Base-by-base conservation (phyloP, 768 basidiomycete genomes). In the Russula sp. region DNA sequence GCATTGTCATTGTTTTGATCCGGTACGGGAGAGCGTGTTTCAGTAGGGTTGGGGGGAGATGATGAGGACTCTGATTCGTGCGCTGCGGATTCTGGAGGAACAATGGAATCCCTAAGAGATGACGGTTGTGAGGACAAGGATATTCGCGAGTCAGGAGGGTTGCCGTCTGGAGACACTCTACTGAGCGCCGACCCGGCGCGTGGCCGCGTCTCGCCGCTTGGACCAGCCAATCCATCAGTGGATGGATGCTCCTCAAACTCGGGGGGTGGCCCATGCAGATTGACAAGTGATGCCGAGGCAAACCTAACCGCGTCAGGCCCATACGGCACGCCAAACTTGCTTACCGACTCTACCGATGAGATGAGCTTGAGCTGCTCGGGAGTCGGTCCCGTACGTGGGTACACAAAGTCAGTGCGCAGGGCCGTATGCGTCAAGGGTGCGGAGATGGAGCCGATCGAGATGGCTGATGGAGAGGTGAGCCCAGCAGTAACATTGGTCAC, bases 361-460 rank as follows among this genome's bases (percentile, higher is more conserved):
- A 93, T 87, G 61, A 90, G 76, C 71, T 81, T 86, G 63, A 93
- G 74, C 67, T 83, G 82, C 48, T 83, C 82, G 0, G 86, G 80
- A 8, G 87, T 88, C 3, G 84, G 84, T 0, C 87, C 87, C 9
- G 78, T 68, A 68, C 79, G 80, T 1, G 88, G 88, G 69, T 84
- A 89, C 20, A 81, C 81, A 66, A 91, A 88, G 71, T 87, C 86
- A 1, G 90, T 86, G 26, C 87, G 84, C 24, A 82, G 77, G 30
- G 82, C 76, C 13, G 91, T 92, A 72, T 93, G 88, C 7, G 85
- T 80, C 10, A 93, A 81, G 8, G 91, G 91, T 5, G 88, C 71
- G 6, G 89, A 90, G 62, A 93, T 92, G 11, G 83, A 88, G 67
- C 84, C 79, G 40, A 91, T 77, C 20, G 90, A 90, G 61, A 90